These are phyloP conservation scores for Fusarium veterinarium DNA, from an alignment of 2,329 filamentous ascomycete species.

Conservation along the genomic window DNA sequence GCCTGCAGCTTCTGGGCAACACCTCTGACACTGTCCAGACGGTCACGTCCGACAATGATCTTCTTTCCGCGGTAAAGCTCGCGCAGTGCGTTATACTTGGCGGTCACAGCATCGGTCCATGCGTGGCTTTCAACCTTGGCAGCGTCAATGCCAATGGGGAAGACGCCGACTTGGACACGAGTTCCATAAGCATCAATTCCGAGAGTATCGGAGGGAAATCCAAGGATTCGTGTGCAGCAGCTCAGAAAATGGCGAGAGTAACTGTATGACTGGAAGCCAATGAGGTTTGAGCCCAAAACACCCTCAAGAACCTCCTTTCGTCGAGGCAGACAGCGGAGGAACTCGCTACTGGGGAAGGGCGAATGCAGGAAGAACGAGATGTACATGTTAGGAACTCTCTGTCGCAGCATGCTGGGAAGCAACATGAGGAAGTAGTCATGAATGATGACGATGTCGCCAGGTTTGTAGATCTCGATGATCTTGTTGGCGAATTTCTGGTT, in stretches of 20 bases:
- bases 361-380: conserved; percentile 95
- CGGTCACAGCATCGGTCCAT: conserved; percentile 75
- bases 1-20: conserved; percentile 97
- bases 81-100: conserved; percentile 78
- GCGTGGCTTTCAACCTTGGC: conserved; percentile 79
- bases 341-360: conserved; percentile 96
- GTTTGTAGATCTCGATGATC: conserved; percentile 89
- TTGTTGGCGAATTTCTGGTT: conserved; percentile 92
- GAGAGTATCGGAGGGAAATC: conserved; percentile 86
- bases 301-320: conserved; percentile 93
- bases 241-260: conserved; percentile 95
- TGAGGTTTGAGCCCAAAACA: conserved; percentile 88
- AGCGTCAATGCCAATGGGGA: conserved; percentile 95
- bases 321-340: conserved; percentile 86
- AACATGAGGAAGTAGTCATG: conserved; percentile 96
- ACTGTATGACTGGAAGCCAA: conserved; percentile 95
- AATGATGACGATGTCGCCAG: conserved; percentile 90
- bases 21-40: conserved; percentile 91
- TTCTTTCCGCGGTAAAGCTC: conserved; percentile 89
- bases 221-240: conserved; percentile 89
- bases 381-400: conserved; percentile 88
- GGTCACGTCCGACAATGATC: conserved; percentile 93
- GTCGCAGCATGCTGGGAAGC: conserved; percentile 87
- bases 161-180: conserved; percentile 90
- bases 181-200: conserved; percentile 91